Evolutionary conservation across 2,329 filamentous ascomycete genomes (phyloP).

Genomic region (Hypocrella siamensis): DNA sequence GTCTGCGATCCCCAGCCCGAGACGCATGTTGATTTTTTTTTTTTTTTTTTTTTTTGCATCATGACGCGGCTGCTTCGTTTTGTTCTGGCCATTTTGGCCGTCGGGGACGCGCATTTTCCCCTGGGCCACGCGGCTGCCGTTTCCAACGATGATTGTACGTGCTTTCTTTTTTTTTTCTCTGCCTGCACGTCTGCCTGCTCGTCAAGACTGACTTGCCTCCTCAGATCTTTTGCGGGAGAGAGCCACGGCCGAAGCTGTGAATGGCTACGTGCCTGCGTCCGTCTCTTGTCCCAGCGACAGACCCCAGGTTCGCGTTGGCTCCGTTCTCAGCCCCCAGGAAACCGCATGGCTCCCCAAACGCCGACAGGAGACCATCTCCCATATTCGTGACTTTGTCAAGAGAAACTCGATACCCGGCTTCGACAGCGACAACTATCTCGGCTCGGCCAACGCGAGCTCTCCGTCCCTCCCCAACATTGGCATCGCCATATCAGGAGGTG

Average conservation of each 20-base stretch:
- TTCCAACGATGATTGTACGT: too few species aligned
- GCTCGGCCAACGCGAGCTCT: slow-evolving; percentile 11
- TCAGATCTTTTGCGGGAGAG: background rate
- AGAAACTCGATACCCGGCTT: slow-evolving; percentile 61
- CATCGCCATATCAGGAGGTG: slow-evolving; percentile 68
- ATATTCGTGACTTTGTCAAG: slow-evolving; percentile 57
- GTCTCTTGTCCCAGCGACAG: slow-evolving; percentile 53
- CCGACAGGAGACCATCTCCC: slow-evolving; percentile 54
- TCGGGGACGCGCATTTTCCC: too few species aligned
- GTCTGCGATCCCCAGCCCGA: too few species aligned
- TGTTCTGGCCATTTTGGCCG: too few species aligned
- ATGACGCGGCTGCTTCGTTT: too few species aligned
- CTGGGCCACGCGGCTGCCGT: too few species aligned
- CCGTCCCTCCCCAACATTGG: slow-evolving; percentile 41
- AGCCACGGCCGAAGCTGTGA: background rate
- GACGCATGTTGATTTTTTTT: too few species aligned
- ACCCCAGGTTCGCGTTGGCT: slow-evolving; percentile 52
- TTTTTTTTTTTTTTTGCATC: too few species aligned
- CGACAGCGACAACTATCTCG: slow-evolving; percentile 57
- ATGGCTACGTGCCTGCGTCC: slow-evolving; percentile 51
- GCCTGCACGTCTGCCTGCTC: too few species aligned
- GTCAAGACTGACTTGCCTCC: too few species aligned
- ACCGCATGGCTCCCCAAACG: slow-evolving; percentile 56
- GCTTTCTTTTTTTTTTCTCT: too few species aligned
- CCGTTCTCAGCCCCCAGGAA: slow-evolving; percentile 51